phyloP scores from a whole-genome alignment of 768 basidiomycete genomes.

The Mycena metata region DNA sequence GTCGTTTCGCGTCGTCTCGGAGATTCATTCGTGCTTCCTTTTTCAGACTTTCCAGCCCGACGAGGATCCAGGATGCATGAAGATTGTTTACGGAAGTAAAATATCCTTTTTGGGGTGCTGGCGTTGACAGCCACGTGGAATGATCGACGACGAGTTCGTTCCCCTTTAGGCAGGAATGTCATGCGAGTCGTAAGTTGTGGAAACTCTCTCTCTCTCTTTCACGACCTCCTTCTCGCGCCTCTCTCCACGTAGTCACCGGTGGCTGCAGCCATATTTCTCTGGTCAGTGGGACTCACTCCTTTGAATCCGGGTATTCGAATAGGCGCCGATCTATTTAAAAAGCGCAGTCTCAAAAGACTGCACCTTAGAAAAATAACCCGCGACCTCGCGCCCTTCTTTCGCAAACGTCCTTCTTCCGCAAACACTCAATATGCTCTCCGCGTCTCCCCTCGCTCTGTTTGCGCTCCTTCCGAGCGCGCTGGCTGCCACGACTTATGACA shows the following conservation, averaged over 20 bases:
- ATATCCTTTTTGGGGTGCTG: too few species aligned
- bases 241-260: slow-evolving; percentile 16
- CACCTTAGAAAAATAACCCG: neutral
- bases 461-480: slow-evolving; percentile 21
- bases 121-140: too few species aligned
- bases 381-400: neutral
- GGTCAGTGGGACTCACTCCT: too few species aligned
- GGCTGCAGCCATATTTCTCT: neutral
- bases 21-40: too few species aligned
- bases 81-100: too few species aligned
- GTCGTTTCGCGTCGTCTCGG: too few species aligned
- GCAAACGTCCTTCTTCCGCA: neutral
- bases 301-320: neutral
- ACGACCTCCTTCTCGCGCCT: neutral
- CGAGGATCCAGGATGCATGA: too few species aligned
- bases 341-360: neutral
- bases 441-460: slow-evolving; percentile 10
- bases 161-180: too few species aligned
- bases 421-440: slow-evolving; percentile 13
- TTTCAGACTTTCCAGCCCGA: too few species aligned
- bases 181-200: too few species aligned
- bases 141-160: too few species aligned
- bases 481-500: slow-evolving; percentile 58
- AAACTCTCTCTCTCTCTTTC: too few species aligned
- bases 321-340: neutral